phyloP scores from a whole-genome alignment of 805 yeast genomes.

The Wickerhamiella brachini region DNA sequence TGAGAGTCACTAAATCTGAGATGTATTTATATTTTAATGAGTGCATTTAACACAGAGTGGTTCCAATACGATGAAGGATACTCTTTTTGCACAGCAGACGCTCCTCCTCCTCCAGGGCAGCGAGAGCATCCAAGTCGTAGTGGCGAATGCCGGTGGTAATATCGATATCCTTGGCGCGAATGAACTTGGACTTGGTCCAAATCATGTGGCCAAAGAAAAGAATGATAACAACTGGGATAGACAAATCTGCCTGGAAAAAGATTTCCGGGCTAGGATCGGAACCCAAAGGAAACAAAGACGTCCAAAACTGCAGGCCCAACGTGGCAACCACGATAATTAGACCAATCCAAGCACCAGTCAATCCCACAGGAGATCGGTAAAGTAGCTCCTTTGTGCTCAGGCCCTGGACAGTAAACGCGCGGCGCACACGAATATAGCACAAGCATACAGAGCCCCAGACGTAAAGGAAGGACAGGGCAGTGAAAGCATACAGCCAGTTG shows the following conservation, averaged over 20 bases:
- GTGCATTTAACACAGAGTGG: background rate
- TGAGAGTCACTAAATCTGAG: background rate
- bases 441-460: conserved; percentile 66
- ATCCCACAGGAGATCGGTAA: conserved; percentile 55
- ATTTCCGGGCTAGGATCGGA: conserved; percentile 27
- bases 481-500: conserved; percentile 59
- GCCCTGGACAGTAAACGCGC: conserved; percentile 49
- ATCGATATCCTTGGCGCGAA: conserved; percentile 38
- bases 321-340: conserved; percentile 43
- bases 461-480: conserved; percentile 61
- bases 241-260: conserved; percentile 33
- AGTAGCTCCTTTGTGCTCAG: conserved; percentile 56
- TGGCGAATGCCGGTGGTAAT: conserved; percentile 51
- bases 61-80: background rate
- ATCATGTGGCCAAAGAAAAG: conserved; percentile 15
- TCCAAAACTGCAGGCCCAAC: conserved; percentile 68
- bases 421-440: conserved; percentile 54
- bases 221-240: conserved; percentile 25
- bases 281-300: conserved; percentile 59
- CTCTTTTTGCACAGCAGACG: background rate
- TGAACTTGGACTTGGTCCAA: conserved; percentile 8
- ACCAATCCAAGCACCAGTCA: conserved; percentile 55
- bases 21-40: background rate
- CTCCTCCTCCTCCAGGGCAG: conserved; percentile 11
- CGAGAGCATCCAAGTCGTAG: conserved; percentile 28